Percentiles rank a stretch among this genome's conserved stretches.
Evolutionary conservation across 257 asterid genomes (phyloP).

Genomic region (Rubia yunnanensis): DNA sequence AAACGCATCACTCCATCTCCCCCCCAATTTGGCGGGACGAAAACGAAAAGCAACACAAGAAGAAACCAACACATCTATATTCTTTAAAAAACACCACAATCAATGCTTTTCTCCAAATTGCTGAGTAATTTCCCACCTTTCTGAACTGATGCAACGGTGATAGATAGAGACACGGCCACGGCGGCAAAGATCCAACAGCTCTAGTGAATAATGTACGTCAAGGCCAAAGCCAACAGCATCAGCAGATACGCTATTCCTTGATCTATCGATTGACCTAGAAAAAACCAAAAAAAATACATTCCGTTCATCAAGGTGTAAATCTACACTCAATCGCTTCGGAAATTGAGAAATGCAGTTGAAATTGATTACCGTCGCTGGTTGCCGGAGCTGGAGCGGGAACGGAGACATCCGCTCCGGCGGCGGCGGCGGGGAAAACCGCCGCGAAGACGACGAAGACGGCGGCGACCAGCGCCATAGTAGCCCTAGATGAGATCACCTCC

Average conservation of each 20-base stretch:
- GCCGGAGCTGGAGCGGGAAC: slow-evolving; percentile 20
- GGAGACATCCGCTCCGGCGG: slow-evolving; percentile 6
- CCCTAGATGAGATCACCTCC: slow-evolving; percentile 14
- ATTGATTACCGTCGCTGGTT: slow-evolving; percentile 21
- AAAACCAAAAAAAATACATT: neutral
- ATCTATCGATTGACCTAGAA: slow-evolving; percentile 27
- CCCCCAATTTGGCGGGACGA: neutral
- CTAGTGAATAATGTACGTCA: slow-evolving; percentile 29
- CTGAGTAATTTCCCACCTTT: neutral
- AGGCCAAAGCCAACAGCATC: slow-evolving; percentile 28
- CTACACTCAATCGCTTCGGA: neutral
- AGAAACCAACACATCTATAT: neutral
- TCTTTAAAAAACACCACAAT: too few relatives aligned
- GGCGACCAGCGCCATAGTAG: slow-evolving; percentile 6
- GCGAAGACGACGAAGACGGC: slow-evolving; percentile 14
- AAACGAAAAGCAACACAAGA: neutral
- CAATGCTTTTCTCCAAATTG: neutral
- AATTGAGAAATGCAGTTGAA: neutral
- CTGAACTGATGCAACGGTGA: neutral
- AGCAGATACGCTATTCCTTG: slow-evolving; percentile 29
- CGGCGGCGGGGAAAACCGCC: slow-evolving; percentile 10
- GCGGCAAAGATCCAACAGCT: neutral
- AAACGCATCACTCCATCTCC: neutral
- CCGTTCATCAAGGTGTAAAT: neutral
- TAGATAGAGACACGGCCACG: neutral